A percentile compares a stretch with the other conserved stretches of the same genome.
These are phyloP conservation scores for Hypoxylon rickii DNA, from an alignment of 495 filamentous ascomycete genomes.

Conservation along the genomic window DNA sequence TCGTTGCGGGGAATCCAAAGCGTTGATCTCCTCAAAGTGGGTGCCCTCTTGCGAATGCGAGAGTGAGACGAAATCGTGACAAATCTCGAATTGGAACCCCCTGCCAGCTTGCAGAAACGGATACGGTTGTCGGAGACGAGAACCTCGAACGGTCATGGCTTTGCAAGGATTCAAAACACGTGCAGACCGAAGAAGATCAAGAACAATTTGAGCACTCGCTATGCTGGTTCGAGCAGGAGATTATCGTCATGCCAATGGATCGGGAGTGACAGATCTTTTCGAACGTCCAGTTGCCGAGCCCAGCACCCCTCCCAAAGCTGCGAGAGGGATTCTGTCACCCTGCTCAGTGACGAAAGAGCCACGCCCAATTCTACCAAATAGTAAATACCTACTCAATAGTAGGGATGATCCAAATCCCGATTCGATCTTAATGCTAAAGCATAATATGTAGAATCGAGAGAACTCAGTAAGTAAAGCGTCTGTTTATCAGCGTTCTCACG, in stretches of 20 bases:
- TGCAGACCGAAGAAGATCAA: slow-evolving; percentile 6
- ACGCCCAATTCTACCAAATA: too few species aligned
- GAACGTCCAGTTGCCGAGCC: not conserved
- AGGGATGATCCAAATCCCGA: slow-evolving; percentile 1
- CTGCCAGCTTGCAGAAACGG: too few species aligned
- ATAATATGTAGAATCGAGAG: too few species aligned
- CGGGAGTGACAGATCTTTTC: slow-evolving; percentile 6
- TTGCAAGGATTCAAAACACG: slow-evolving; percentile 8
- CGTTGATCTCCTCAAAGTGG: slow-evolving; percentile 25
- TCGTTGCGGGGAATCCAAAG: slow-evolving; percentile 6
- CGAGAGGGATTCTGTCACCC: slow-evolving; percentile 11
- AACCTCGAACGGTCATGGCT: too few species aligned
- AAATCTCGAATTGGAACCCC: too few species aligned
- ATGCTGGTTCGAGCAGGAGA: slow-evolving; percentile 5
- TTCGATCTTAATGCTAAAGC: too few species aligned
- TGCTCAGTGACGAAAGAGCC: slow-evolving; percentile 18
- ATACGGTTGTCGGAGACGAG: too few species aligned
- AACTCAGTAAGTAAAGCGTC: too few species aligned
- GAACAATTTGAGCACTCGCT: not conserved
- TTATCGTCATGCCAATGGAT: slow-evolving; percentile 6
- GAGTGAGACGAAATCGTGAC: too few species aligned
- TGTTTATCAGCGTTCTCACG: too few species aligned
- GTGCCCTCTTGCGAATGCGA: too few species aligned
- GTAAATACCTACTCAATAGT: too few species aligned
- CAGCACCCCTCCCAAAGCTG: not conserved